phyloP scores from a whole-genome alignment of 2,329 filamentous ascomycete genomes.

The Tetracladium maxilliforme region DNA sequence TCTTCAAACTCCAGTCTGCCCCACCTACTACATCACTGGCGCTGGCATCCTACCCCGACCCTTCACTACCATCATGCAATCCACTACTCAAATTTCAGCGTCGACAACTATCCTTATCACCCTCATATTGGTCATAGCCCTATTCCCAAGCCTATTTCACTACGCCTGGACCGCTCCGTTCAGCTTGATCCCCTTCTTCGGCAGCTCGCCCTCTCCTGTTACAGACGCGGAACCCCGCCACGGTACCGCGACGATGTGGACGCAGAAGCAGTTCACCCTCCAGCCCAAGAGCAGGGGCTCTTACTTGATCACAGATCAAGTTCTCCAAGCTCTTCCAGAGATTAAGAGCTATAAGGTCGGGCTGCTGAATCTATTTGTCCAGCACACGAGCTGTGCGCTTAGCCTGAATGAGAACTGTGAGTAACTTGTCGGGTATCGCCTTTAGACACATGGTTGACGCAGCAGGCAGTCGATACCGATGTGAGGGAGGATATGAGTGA shows the following conservation, averaged over 20 bases:
- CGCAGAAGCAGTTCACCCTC: conserved; percentile 73
- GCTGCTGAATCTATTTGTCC: conserved; percentile 77
- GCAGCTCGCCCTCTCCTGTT: conserved; percentile 4
- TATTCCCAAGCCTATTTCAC: conserved; percentile 40
- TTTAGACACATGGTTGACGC: no score
- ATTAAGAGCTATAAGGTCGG: conserved; percentile 73
- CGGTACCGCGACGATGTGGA: conserved; percentile 43
- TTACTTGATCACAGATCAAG: conserved; percentile 75
- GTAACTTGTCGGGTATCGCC: no score
- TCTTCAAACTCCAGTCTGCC: no score
- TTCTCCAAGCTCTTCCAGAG: conserved; percentile 61
- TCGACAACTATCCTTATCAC: conserved; percentile 29
- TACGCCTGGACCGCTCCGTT: conserved; percentile 33
- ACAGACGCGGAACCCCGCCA: conserved; percentile 4
- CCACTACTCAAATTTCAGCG: no score
- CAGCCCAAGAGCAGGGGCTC: conserved; percentile 65
- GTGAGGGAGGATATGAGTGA: conserved; percentile 92
- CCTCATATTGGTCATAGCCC: conserved; percentile 29
- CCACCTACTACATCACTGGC: no score
- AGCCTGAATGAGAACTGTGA: conserved; percentile 90
- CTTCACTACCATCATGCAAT: conserved; percentile 6
- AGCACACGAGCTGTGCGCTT: conserved; percentile 87
- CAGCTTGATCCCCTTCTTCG: conserved; percentile 19
- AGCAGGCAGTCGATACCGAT: no score
- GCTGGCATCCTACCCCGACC: no score